Evolutionary conservation across 257 asterid species (phyloP).

Genomic region (Solanum infundibuliforme): DNA sequence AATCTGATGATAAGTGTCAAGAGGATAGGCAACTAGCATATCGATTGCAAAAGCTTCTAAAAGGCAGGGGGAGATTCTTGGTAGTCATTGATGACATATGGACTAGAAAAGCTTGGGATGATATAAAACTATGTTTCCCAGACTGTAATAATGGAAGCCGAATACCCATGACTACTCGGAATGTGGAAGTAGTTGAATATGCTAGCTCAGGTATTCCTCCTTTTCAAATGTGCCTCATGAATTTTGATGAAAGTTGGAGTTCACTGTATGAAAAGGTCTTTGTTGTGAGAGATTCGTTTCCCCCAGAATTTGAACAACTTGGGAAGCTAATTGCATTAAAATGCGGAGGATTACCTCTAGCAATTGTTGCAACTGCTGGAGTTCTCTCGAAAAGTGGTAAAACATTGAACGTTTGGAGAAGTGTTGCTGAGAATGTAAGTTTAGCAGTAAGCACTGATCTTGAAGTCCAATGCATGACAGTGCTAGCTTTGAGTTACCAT

Average conservation of each 20-base stretch:
- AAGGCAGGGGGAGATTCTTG: background rate
- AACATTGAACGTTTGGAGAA: background rate
- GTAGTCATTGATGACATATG: background rate
- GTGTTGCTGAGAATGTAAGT: background rate
- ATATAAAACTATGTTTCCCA: background rate
- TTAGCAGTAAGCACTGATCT: background rate
- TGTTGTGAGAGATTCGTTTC: background rate
- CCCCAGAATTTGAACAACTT: background rate
- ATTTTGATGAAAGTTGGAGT: background rate
- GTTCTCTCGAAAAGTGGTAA: background rate
- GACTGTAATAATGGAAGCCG: background rate
- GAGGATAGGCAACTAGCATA: background rate
- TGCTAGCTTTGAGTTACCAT: background rate
- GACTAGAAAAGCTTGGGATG: background rate
- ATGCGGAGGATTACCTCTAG: background rate
- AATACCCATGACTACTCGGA: background rate
- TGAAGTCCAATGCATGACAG: background rate
- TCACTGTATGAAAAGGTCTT: background rate
- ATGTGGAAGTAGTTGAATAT: background rate
- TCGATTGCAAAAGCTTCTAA: background rate
- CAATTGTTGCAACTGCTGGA: background rate
- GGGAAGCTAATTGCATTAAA: background rate
- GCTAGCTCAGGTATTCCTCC: background rate
- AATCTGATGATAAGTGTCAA: background rate
- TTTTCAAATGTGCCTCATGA: background rate